Percentiles rank a stretch among this genome's conserved stretches.
Evolutionary conservation across 202 grass and related monocot species (phyloP).

Genomic region (Hordeum pubiflorum): DNA sequence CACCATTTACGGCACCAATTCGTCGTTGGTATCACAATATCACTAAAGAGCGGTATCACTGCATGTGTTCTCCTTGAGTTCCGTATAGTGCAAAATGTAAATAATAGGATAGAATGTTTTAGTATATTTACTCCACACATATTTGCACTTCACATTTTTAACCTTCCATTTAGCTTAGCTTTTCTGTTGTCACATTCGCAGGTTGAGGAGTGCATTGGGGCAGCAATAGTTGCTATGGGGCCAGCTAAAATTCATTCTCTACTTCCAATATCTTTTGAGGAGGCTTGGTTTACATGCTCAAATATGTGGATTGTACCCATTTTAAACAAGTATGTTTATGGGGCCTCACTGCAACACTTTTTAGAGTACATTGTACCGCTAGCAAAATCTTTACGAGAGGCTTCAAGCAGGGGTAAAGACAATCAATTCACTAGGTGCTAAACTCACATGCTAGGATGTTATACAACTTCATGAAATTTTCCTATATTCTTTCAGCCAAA

Average conservation of each 20-base stretch:
- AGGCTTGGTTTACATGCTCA: slow-evolving; percentile 53
- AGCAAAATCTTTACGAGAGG: slow-evolving; percentile 52
- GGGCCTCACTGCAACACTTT: slow-evolving; percentile 54
- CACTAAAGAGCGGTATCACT: not conserved
- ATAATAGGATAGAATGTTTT: not conserved
- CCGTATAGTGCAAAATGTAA: not conserved
- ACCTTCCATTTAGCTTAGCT: slow-evolving; percentile 8
- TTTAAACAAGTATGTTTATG: slow-evolving; percentile 72
- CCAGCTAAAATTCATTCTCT: slow-evolving; percentile 66
- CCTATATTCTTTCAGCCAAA: slow-evolving; percentile 51
- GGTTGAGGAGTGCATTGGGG: slow-evolving; percentile 84
- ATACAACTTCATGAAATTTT: slow-evolving; percentile 19
- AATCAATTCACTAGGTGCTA: slow-evolving; percentile 8
- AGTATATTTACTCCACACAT: not conserved
- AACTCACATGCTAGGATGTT: not conserved
- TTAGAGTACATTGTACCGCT: slow-evolving; percentile 65
- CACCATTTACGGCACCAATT: not conserved
- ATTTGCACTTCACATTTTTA: not conserved
- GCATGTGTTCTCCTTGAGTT: not conserved
- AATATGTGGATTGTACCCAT: slow-evolving; percentile 88
- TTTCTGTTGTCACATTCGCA: slow-evolving; percentile 31
- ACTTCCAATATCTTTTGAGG: slow-evolving; percentile 61
- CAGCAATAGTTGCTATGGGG: slow-evolving; percentile 73
- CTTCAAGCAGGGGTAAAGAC: slow-evolving; percentile 44
- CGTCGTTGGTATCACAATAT: not conserved